Evolutionary conservation across 1,139 yeast species (phyloP).

Genomic region (Protomyces gravidus): DNA sequence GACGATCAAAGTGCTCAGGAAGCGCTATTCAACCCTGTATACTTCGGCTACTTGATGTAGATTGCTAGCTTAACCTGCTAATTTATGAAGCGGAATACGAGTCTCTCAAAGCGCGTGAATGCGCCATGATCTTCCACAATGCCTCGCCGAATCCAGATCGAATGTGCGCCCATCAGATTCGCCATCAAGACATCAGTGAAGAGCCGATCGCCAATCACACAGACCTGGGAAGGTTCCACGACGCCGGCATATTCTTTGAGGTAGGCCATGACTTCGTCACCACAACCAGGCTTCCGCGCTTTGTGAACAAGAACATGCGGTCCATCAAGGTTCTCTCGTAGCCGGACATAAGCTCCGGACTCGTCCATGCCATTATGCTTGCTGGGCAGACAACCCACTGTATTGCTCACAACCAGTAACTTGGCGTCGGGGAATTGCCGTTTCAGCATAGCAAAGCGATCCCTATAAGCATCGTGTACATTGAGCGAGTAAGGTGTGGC

Average conservation of each 20-base stretch:
- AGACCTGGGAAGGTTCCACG: constrained; percentile 57
- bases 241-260: constrained; percentile 36
- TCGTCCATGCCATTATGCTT: neutral
- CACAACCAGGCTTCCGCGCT: constrained; percentile 82
- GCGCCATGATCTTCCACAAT: constrained; percentile 4
- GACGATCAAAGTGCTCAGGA: too few relatives aligned
- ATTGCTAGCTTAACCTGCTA: too few relatives aligned
- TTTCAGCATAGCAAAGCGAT: constrained; percentile 56
- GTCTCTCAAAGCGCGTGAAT: constrained; percentile 7
- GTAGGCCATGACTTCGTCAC: constrained; percentile 58
- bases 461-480: constrained; percentile 42
- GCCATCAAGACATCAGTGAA: constrained; percentile 94
- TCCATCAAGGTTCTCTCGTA: neutral
- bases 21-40: too few relatives aligned
- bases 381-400: constrained; percentile 58
- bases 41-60: too few relatives aligned
- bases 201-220: constrained; percentile 83
- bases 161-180: constrained; percentile 82
- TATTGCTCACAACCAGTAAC: constrained; percentile 78
- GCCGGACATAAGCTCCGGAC: neutral
- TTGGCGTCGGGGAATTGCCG: constrained; percentile 59
- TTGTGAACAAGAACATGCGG: neutral
- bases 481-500: constrained; percentile 77
- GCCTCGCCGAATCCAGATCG: constrained; percentile 79
- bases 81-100: neutral